These are phyloP conservation scores for Apium graveolens DNA, from an alignment of 129 eudicot species.

Conservation along the genomic window DNA sequence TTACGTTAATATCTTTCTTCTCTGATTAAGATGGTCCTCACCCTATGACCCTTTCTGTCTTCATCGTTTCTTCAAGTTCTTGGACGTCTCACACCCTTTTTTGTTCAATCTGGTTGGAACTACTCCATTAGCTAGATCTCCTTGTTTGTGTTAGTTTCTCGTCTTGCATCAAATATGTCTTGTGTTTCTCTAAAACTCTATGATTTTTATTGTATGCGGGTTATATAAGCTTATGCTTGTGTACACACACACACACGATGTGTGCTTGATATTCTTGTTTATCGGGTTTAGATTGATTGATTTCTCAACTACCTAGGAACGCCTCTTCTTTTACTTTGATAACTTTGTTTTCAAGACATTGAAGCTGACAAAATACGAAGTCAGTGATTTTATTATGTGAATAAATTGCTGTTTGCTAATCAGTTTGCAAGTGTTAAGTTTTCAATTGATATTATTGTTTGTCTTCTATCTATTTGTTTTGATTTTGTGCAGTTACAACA, in stretches of 20 bases:
- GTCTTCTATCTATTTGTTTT: too few species aligned
- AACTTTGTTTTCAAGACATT: too few species aligned
- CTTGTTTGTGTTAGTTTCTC: too few species aligned
- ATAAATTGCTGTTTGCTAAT: neutral
- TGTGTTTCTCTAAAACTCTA: neutral
- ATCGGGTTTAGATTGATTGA: neutral
- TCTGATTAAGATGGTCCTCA: neutral
- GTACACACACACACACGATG: neutral
- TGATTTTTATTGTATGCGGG: too few species aligned
- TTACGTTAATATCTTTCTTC: neutral
- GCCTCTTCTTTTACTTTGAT: too few species aligned
- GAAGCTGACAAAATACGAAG: neutral
- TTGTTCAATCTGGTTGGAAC: neutral
- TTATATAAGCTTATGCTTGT: too few species aligned
- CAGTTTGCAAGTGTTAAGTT: too few species aligned
- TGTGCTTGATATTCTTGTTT: neutral
- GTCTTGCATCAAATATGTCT: neutral
- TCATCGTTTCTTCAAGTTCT: neutral
- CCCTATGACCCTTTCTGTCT: neutral
- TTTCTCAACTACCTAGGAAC: neutral
- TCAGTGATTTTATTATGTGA: too few species aligned
- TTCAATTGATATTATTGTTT: too few species aligned
- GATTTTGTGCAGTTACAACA: too few species aligned
- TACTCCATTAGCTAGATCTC: neutral
- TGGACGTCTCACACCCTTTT: neutral